Evolutionary conservation across 2,329 filamentous ascomycete genomes (phyloP), one percentile per base, ranked within the genome.

Genomic region (Hypomyces rosellus): DNA sequence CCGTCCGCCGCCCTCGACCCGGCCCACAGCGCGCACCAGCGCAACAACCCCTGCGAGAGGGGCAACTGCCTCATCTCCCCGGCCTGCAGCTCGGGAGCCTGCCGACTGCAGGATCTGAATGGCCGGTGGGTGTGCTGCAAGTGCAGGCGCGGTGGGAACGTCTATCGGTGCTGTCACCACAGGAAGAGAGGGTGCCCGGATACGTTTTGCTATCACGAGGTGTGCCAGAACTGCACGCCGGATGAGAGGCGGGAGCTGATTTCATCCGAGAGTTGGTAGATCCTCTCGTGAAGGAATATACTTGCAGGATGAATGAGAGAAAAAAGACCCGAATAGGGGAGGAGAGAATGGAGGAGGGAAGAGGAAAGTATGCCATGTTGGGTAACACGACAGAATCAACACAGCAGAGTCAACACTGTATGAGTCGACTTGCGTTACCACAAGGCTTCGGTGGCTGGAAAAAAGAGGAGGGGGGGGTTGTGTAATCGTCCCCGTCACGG

Each of bases 161-260:
- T 65, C 4, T 69, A 69, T 44, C 63, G 66, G 18, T 73, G 66
- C 65, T 79, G 76, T 55, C 62, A 69, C 34, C 72, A 75, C 53
- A 69, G 64, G 48, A 70, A 73, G 68, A 67, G 64, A 48, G 68
- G 66, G 12, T 71, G 72, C 53, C 73, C 74, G 9, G 71, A 78
- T 54, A 74, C 73, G 1, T 72, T 77, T 41, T 80, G 76, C 61
- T 76, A 76, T 54, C 77, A 80, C 52, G 62, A 64, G n/a, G 69
- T 76, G 46, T 80, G 76, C 57, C 61, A 65, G 37, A 57, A 56
- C 3, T 79, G 76, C 53, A 64, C 62, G 41, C 53, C 67, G 11
- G 71, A 76, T 51, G 16, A 33, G 42, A 34, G 30, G 25, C 20
- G 18, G 40, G 36, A 34, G 33, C 9, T 39, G n/a, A 39, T 6